A percentile compares a stretch with the other conserved stretches of the same genome.
These are phyloP conservation scores for Dothideomycetes sp. DNA, from an alignment of 2,329 filamentous ascomycete genomes.

Conservation along the genomic window DNA sequence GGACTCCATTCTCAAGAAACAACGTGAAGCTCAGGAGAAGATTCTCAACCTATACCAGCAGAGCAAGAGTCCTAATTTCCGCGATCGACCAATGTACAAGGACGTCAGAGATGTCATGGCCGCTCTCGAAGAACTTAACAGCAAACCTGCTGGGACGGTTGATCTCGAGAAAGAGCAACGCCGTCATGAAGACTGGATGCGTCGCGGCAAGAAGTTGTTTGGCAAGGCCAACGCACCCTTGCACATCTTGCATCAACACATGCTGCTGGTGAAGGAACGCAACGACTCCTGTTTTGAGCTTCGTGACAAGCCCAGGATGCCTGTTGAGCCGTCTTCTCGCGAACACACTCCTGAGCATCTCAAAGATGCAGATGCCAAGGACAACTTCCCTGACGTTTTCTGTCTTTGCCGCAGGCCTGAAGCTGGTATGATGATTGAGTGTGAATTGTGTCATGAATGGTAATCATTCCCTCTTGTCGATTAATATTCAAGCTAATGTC, in stretches of 20 bases:
- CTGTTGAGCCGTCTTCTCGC: conserved; percentile 83
- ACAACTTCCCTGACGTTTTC: conserved; percentile 60
- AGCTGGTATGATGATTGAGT: conserved; percentile 99
- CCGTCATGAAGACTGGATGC: conserved; percentile 98
- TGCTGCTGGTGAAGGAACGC: conserved; percentile 84
- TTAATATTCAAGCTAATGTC: background rate
- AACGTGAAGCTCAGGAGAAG: conserved; percentile 84
- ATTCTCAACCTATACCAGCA: conserved; percentile 74
- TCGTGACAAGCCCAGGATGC: conserved; percentile 75
- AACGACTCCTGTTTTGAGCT: conserved; percentile 90
- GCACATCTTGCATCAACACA: conserved; percentile 88
- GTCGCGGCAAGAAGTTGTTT: conserved; percentile 93
- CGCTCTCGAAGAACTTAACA: conserved; percentile 78
- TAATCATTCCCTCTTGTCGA: conserved; percentile 36
- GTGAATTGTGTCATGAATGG: conserved; percentile 97
- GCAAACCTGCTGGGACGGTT: conserved; percentile 80
- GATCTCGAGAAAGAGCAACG: conserved; percentile 93
- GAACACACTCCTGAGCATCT: conserved; percentile 56
- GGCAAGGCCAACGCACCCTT: conserved; percentile 95
- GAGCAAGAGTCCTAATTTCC: conserved; percentile 64
- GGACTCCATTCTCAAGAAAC: conserved; percentile 89
- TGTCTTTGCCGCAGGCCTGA: conserved; percentile 92
- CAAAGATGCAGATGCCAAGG: conserved; percentile 21
- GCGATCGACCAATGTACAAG: conserved; percentile 72
- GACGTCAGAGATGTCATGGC: conserved; percentile 90